These are phyloP conservation scores for Aspergillus tamarii DNA, from an alignment of 2,329 filamentous ascomycete species.

Conservation along the genomic window DNA sequence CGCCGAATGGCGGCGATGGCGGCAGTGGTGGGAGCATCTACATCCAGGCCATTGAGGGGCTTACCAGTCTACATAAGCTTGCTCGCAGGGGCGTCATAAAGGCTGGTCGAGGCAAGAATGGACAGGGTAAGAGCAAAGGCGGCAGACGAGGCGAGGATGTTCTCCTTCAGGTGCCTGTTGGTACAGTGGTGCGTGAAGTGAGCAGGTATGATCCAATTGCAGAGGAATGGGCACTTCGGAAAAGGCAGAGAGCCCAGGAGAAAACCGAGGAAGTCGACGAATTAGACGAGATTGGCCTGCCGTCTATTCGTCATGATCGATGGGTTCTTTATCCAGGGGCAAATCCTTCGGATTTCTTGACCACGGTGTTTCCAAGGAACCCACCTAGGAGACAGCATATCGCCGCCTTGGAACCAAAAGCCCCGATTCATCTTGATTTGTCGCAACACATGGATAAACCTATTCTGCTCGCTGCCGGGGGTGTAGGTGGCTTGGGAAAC, in stretches of 20 bases:
- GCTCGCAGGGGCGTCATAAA: slow-evolving; percentile 69
- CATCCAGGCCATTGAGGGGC: slow-evolving; percentile 87
- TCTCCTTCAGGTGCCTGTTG: slow-evolving; percentile 86
- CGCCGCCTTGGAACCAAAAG: slow-evolving; percentile 68
- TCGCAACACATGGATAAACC: slow-evolving; percentile 78
- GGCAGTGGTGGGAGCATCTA: slow-evolving; percentile 90
- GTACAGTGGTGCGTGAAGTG: slow-evolving; percentile 85
- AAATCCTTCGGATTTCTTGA: slow-evolving; percentile 68
- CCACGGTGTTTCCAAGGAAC: slow-evolving; percentile 61
- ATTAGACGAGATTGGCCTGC: slow-evolving; percentile 46
- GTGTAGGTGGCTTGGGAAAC: slow-evolving; percentile 88
- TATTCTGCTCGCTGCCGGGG: slow-evolving; percentile 82
- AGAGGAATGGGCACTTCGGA: slow-evolving; percentile 59
- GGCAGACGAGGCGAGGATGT: slow-evolving; percentile 85
- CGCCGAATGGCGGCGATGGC: slow-evolving; percentile 92
- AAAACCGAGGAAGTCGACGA: slow-evolving; percentile 44
- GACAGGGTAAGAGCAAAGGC: slow-evolving; percentile 52
- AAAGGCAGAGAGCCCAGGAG: slow-evolving; percentile 57
- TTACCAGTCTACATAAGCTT: slow-evolving; percentile 92
- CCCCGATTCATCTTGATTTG: slow-evolving; percentile 73
- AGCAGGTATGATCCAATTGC: slow-evolving; percentile 75
- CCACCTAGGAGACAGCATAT: slow-evolving; percentile 60
- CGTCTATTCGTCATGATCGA: slow-evolving; percentile 62
- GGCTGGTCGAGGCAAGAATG: slow-evolving; percentile 49
- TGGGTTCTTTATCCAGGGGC: slow-evolving; percentile 87